Conservation (phyloP, 805 yeast genomes). For the Tetrapisispora phaffii region DNA sequence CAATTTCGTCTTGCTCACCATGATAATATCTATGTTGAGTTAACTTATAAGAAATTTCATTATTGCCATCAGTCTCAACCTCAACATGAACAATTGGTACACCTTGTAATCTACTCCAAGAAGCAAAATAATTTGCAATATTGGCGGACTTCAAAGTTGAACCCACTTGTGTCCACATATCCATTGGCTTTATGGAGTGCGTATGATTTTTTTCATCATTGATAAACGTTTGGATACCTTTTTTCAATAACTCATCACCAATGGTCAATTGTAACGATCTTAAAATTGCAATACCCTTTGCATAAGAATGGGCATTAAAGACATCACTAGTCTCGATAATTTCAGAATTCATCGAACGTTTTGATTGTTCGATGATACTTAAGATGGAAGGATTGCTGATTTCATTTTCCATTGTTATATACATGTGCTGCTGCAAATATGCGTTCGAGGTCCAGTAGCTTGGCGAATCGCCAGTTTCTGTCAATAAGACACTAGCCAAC, state of each 20-base stretch:
- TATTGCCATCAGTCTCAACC: constrained; percentile 6
- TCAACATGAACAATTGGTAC: constrained; percentile 42
- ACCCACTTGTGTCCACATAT: constrained; percentile 22
- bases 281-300: constrained; percentile 26
- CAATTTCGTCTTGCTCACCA: constrained; percentile 30
- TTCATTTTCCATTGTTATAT: constrained; percentile 12
- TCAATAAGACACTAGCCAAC: constrained; percentile 44
- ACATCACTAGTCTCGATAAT: constrained; percentile 19
- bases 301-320: constrained; percentile 25
- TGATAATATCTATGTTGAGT: constrained; percentile 34
- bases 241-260: constrained; percentile 16
- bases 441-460: constrained; percentile 18
- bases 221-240: constrained; percentile 13
- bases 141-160: constrained; percentile 18
- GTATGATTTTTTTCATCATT: constrained; percentile 11
- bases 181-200: constrained; percentile 23
- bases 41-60: constrained; percentile 18
- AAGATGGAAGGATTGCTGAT: constrained; percentile 4
- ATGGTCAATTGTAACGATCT: constrained; percentile 21
- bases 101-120: constrained; percentile 56
- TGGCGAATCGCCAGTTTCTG: constrained; percentile 16
- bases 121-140: constrained; percentile 26
- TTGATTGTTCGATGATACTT: background rate
- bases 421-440: constrained; percentile 17
- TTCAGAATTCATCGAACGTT: background rate